These are phyloP conservation scores for Hysterangium stoloniferum DNA, from an alignment of 768 basidiomycete genomes.

Conservation along the genomic window DNA sequence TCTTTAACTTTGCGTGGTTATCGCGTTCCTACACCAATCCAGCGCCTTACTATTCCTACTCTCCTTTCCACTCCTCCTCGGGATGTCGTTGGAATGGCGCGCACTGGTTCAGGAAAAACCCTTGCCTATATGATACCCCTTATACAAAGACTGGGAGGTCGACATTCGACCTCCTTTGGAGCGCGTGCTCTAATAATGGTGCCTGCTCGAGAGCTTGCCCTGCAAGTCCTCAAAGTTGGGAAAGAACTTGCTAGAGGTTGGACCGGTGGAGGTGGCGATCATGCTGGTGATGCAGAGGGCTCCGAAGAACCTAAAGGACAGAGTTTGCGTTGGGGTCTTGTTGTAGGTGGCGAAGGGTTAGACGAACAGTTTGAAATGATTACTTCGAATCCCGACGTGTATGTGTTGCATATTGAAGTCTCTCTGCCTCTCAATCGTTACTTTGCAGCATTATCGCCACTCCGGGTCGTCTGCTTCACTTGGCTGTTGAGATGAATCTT, in stretches of 20 bases:
- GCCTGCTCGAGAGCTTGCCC: conserved; percentile 88
- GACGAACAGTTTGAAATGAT: conserved; percentile 97
- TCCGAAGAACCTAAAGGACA: conserved; percentile 45
- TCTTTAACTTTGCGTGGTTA: conserved; percentile 89
- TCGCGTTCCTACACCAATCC: conserved; percentile 93
- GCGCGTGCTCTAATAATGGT: conserved; percentile 83
- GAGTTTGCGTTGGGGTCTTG: conserved; percentile 78
- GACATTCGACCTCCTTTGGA: conserved; percentile 73
- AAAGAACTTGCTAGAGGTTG: conserved; percentile 88
- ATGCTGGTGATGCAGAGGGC: conserved; percentile 62
- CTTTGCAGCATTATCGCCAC: conserved; percentile 84
- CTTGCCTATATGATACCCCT: conserved; percentile 94
- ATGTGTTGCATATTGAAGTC: conserved; percentile 33
- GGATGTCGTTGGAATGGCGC: conserved; percentile 96
- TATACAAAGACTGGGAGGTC: conserved; percentile 74
- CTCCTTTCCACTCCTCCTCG: conserved; percentile 78
- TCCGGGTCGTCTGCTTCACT: conserved; percentile 93
- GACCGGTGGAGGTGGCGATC: conserved; percentile 47
- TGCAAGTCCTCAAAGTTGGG: conserved; percentile 90
- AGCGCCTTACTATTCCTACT: conserved; percentile 80
- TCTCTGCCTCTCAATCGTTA: background rate
- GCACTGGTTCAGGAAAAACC: conserved; percentile 97
- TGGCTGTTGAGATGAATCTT: conserved; percentile 93
- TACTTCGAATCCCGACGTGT: conserved; percentile 92
- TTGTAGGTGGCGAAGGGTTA: conserved; percentile 92